These are phyloP conservation scores for Furcasterigmium sp. DNA, from an alignment of 2,329 filamentous ascomycete genomes.

Conservation along the genomic window DNA sequence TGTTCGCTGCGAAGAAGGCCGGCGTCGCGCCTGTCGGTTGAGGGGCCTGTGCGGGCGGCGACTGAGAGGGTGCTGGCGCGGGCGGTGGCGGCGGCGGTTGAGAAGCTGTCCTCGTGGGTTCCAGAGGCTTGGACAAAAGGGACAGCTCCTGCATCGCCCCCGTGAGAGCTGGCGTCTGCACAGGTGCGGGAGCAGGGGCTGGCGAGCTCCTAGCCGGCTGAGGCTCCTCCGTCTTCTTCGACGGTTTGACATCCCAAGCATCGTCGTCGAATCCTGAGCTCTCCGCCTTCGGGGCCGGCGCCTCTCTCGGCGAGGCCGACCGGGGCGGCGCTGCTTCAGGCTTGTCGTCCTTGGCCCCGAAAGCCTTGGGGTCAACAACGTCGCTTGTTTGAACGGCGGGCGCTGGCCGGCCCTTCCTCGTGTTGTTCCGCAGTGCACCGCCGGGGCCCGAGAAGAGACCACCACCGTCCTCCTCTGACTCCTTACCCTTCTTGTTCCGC, in stretches of 20 bases:
- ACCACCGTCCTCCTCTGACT: conserved; percentile 44
- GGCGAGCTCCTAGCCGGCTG: conserved; percentile 22
- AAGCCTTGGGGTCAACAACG: conserved; percentile 80
- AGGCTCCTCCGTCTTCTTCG: conserved; percentile 46
- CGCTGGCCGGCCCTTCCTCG: conserved; percentile 81
- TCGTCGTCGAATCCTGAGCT: conserved; percentile 79
- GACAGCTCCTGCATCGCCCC: conserved; percentile 62
- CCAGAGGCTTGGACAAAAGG: conserved; percentile 45
- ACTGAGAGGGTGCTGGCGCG: conserved; percentile 21
- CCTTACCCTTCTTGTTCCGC: conserved; percentile 45
- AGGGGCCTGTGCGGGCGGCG: conserved; percentile 25
- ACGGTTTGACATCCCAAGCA: conserved; percentile 92
- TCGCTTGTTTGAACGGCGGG: conserved; percentile 83
- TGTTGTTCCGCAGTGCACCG: conserved; percentile 90
- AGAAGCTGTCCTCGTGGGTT: conserved; percentile 39
- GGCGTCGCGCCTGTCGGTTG: conserved; percentile 51
- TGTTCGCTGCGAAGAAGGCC: conserved; percentile 44
- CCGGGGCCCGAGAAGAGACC: conserved; percentile 90
- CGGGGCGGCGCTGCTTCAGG: conserved; percentile 22
- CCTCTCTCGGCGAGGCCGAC: conserved; percentile 16
- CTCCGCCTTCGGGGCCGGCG: conserved; percentile 1
- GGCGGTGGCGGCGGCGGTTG: conserved; percentile 16
- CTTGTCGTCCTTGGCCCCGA: conserved; percentile 55
- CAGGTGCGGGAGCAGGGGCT: conserved; percentile 24
- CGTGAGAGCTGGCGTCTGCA: conserved; percentile 45